Conservation (phyloP, 768 basidiomycete genomes). For the Arthromyces matolae region DNA sequence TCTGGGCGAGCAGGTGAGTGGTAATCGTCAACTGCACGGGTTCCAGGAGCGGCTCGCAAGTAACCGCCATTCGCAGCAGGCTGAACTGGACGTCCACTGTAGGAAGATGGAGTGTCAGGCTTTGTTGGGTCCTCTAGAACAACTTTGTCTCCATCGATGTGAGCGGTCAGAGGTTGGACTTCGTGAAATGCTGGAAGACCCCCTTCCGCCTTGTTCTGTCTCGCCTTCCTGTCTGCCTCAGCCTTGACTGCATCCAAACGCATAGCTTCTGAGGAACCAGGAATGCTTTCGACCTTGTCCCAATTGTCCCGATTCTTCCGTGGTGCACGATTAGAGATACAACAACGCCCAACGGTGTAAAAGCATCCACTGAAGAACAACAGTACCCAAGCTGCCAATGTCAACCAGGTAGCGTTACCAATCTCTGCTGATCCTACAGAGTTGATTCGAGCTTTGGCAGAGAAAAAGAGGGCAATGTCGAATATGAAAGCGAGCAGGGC, state of each 20-base stretch:
- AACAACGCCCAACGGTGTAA: constrained; percentile 81
- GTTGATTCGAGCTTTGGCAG: constrained; percentile 84
- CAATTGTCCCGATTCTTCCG: constrained; percentile 37
- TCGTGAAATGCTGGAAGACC: constrained; percentile 78
- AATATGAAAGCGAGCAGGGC: constrained; percentile 88
- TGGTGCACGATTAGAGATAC: constrained; percentile 55
- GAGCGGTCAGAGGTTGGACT: constrained; percentile 63
- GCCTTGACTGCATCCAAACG: constrained; percentile 84
- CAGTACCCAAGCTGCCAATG: constrained; percentile 79
- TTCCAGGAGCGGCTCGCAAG: constrained; percentile 57
- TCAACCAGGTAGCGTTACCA: constrained; percentile 90
- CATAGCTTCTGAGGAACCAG: constrained; percentile 56
- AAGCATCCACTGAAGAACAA: constrained; percentile 91
- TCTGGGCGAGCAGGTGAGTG: constrained; percentile 41
- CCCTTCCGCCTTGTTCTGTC: constrained; percentile 52
- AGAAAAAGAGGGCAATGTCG: constrained; percentile 87
- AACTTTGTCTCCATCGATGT: constrained; percentile 52
- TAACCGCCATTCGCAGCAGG: constrained; percentile 52
- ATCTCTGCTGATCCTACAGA: constrained; percentile 72
- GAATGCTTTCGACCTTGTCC: constrained; percentile 32
- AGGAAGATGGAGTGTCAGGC: constrained; percentile 20
- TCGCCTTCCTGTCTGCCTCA: constrained; percentile 78
- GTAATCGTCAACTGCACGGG: constrained; percentile 74
- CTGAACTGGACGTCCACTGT: constrained; percentile 29
- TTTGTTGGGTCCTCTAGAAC: constrained; percentile 50